Conservation (phyloP, 805 yeast species). For the Ogataea pilisensis region DNA sequence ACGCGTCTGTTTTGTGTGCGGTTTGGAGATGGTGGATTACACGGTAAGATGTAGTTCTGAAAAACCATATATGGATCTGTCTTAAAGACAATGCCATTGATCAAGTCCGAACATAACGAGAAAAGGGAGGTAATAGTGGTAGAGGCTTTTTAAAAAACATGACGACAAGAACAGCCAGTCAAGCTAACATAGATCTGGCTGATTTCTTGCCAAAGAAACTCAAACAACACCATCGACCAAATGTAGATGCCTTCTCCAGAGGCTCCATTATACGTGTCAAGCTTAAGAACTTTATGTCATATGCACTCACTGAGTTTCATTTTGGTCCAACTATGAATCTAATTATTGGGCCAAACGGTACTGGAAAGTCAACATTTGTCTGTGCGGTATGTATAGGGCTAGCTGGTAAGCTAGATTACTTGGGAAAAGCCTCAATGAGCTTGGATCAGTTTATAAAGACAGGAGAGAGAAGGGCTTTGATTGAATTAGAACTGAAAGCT, state of each 20-base stretch:
- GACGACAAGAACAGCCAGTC: slow-evolving; percentile 6
- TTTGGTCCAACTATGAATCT: slow-evolving; percentile 82
- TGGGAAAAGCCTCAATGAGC: slow-evolving; percentile 64
- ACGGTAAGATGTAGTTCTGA: too few relatives aligned
- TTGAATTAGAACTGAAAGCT: slow-evolving; percentile 50
- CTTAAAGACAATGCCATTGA: too few relatives aligned
- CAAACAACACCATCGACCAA: slow-evolving; percentile 11
- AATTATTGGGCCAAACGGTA: slow-evolving; percentile 95
- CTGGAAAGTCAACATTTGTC: slow-evolving; percentile 83
- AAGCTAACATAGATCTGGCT: slow-evolving; percentile 8
- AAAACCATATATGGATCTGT: too few relatives aligned
- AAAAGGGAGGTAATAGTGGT: too few relatives aligned
- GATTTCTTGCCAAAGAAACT: slow-evolving; percentile 19
- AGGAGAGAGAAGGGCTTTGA: slow-evolving; percentile 44
- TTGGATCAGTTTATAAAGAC: slow-evolving; percentile 67
- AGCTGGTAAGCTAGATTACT: slow-evolving; percentile 69
- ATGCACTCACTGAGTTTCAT: slow-evolving; percentile 61
- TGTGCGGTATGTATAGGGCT: slow-evolving; percentile 89
- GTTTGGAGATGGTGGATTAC: too few relatives aligned
- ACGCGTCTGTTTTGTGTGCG: too few relatives aligned
- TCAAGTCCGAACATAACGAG: too few relatives aligned
- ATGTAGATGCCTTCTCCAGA: slow-evolving; percentile 32
- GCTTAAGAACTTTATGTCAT: slow-evolving; percentile 64
- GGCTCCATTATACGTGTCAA: slow-evolving; percentile 49
- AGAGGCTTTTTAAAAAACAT: too few relatives aligned